phyloP scores from a whole-genome alignment of 2,329 filamentous ascomycete genomes.

The Epichloe glyceriae region DNA sequence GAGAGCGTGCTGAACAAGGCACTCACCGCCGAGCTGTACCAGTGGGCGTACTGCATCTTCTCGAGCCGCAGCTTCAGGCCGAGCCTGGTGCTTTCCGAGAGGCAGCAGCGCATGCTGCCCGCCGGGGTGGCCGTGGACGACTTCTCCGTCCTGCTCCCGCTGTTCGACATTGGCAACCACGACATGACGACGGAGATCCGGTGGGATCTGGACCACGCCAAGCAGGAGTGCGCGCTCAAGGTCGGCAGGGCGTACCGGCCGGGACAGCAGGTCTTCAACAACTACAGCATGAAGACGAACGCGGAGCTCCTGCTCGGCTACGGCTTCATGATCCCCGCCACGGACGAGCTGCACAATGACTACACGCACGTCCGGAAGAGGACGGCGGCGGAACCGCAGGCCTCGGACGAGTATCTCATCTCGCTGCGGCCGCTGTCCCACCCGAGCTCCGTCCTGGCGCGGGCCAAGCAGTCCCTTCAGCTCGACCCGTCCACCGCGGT shows the following conservation, averaged over 20 bases:
- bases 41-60: constrained; percentile 53
- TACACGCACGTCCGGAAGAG: constrained; percentile 44
- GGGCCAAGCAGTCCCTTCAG: constrained; percentile 24
- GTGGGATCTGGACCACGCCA: constrained; percentile 40
- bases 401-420: constrained; percentile 35
- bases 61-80: constrained; percentile 53
- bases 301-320: constrained; percentile 55
- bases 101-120: constrained; percentile 16
- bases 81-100: constrained; percentile 37
- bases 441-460: constrained; percentile 33
- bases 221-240: constrained; percentile 27
- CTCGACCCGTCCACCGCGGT: constrained; percentile 13
- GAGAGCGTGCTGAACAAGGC: constrained; percentile 15
- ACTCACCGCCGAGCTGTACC: constrained; percentile 39
- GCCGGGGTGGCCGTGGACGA: constrained; percentile 32
- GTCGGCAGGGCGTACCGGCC: constrained; percentile 30
- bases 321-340: constrained; percentile 43
- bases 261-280: constrained; percentile 51
- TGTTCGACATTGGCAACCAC: constrained; percentile 64
- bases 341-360: constrained; percentile 40
- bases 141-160: constrained; percentile 55
- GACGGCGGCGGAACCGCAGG: constrained; percentile 11
- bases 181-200: constrained; percentile 43
- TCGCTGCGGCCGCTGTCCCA: constrained; percentile 36
- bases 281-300: constrained; percentile 64